Evolutionary conservation across 129 eudicot genomes (phyloP), one percentile per base, ranked within the genome.

Genomic region (Logfia minima): DNA sequence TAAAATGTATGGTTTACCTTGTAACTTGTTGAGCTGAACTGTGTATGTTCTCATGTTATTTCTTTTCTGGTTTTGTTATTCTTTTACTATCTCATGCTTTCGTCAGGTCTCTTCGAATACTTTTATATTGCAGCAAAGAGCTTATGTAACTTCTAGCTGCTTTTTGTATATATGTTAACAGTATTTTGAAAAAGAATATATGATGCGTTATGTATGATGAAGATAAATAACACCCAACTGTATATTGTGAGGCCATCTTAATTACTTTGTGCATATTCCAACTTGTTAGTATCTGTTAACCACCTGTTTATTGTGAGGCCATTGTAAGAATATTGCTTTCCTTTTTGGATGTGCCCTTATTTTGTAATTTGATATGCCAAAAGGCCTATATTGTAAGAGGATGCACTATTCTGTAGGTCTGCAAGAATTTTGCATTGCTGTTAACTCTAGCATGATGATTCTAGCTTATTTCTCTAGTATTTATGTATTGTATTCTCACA

Each of bases 401-500:
- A 53, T 18, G n/a, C 60, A 53, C 18, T 52, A 9, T 55, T 35
- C 0, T 63, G 22, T 63, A 65, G 22, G 68, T 68, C 31, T 72
- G 13, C 48, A 39, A 39, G 48, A 39, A 9, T 39, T 39, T 43
- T 43, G 51, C 10, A 9, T 43, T 43, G 51, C 43, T 75, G 41
- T 68, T 37, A 17, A 55, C 24, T 48, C 41, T 43, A 58, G 62
- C 23, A 45, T 23, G n/a, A 10, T 76, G 64, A 29, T 63, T 5
- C 48, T 37, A 10, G 51, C 58, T 72, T 29, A 45, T 24, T 59
- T 67, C 41, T 55, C 7, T 8, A 32, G 13, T 72, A 24, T 69
- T 52, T 34, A n/a, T 71, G 66, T 21, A 67, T 68, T 75, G 31
- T 62, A 74, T 72, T 75, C 18, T 83, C 51, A 69, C 17, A 23